These are phyloP conservation scores for Euphrasia arctica DNA, from an alignment of 305 asterid species.

Conservation along the genomic window DNA sequence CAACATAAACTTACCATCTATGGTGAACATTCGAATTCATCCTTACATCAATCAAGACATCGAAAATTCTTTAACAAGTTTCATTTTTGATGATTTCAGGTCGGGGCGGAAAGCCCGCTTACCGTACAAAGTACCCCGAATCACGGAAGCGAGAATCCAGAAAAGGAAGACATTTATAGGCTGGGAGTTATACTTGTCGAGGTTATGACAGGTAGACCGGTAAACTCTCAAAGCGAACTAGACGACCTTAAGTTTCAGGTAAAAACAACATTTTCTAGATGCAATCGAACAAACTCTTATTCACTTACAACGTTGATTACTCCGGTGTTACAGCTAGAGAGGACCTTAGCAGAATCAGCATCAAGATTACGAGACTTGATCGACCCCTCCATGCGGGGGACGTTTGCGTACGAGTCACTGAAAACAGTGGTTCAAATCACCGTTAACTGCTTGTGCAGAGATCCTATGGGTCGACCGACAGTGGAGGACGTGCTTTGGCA, in stretches of 20 bases:
- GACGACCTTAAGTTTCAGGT: slow-evolving; percentile 79
- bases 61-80: neutral
- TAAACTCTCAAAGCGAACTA: slow-evolving; percentile 54
- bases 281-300: neutral
- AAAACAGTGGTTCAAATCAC: slow-evolving; percentile 80
- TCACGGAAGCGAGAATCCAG: slow-evolving; percentile 42
- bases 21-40: slow-evolving; percentile 36
- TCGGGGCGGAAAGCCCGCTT: slow-evolving; percentile 66
- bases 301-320: neutral
- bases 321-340: slow-evolving; percentile 54
- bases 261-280: neutral
- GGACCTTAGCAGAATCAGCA: slow-evolving; percentile 82
- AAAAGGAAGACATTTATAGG: slow-evolving; percentile 71
- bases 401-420: slow-evolving; percentile 86
- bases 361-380: slow-evolving; percentile 62
- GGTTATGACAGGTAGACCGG: slow-evolving; percentile 62
- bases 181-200: slow-evolving; percentile 75
- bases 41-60: neutral
- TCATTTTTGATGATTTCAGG: slow-evolving; percentile 32
- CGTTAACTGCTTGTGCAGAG: slow-evolving; percentile 64
- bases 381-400: slow-evolving; percentile 81
- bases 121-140: slow-evolving; percentile 43
- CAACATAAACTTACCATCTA: slow-evolving; percentile 67
- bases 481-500: slow-evolving; percentile 98
- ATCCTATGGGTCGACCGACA: slow-evolving; percentile 65